Evolutionary conservation across 2,329 filamentous ascomycete species (phyloP).

Genomic region (Venturia oleaginea): DNA sequence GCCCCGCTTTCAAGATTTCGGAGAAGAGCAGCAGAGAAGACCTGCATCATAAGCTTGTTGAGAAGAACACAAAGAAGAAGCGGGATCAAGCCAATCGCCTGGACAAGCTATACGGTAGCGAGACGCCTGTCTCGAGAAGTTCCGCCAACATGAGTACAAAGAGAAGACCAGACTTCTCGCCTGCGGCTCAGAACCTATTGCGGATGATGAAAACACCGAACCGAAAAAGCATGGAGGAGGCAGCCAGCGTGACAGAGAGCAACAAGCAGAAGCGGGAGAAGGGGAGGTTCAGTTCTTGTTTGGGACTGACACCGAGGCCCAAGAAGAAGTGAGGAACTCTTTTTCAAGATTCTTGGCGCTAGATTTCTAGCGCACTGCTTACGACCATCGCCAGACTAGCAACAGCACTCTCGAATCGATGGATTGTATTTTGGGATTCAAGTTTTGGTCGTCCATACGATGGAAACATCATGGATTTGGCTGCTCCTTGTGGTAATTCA

Average conservation of each 20-base stretch:
- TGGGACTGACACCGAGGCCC: not conserved
- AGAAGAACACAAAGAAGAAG: constrained; percentile 66
- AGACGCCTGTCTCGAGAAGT: constrained; percentile 25
- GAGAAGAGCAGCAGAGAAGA: constrained; percentile 9
- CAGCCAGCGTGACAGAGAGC: constrained; percentile 11
- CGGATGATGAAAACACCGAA: constrained; percentile 46
- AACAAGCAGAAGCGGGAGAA: not conserved
- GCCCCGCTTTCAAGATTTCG: constrained; percentile 12
- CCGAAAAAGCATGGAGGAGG: constrained; percentile 17
- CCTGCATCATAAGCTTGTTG: constrained; percentile 68
- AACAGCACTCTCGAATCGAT: not conserved
- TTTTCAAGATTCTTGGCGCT: not conserved
- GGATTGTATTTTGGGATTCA: not conserved
- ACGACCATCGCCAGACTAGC: not conserved
- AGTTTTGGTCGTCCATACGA: not conserved
- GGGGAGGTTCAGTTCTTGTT: not conserved
- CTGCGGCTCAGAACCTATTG: constrained; percentile 62
- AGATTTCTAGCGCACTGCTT: not conserved
- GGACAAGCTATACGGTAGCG: constrained; percentile 18
- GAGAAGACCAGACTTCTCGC: constrained; percentile 52
- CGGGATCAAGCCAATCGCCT: constrained; percentile 34
- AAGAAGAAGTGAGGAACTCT: not conserved
- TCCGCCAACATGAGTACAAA: constrained; percentile 37
- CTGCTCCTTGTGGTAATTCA: not conserved
- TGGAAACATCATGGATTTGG: not conserved